Base-by-base conservation (phyloP, 495 filamentous ascomycete species). In the Halenospora varia region DNA sequence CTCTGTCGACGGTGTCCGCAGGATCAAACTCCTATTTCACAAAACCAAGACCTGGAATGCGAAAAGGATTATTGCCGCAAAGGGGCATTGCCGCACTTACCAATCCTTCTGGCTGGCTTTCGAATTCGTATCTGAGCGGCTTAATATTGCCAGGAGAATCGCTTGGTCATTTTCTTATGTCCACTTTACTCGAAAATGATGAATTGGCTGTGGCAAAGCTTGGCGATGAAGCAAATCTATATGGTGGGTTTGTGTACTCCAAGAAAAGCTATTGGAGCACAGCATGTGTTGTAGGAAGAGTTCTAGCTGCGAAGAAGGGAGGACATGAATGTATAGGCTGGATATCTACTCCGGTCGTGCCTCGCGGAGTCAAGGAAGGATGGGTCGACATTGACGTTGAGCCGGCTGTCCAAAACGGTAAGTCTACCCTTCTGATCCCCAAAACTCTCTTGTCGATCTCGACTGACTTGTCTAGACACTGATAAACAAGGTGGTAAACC, bases 241-340 rank as follows among this genome's bases (percentile, higher is more conserved):
- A 86, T 62, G 87, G 87, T n/a, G 90, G 90, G 2, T 90, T 96
- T 62, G 70, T 86, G 8, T 91, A 89, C 64, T 67, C 63, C 9
- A 80, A 76, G 17, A 82, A 81, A 60, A 92, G 83, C 53, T 94
- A 87, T 76, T 96, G 90, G 90, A 92, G 88, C 69, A 91, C 87
- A 26, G 72, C 78, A 44, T 90, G 87, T 63, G 77, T 94, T 42
- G 81, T 92, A 22, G 88, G 88, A 8, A 82, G 88, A 26, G 87
- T 96, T 0, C 63, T 96, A 20, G 85, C 86, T 55, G 82, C 84
- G 29, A 69, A 82, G 10, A 74, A 80, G 23, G 85, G 81, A 9
- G 80, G 85, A 17, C 78, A 76, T n/a, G 87, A 88, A 57, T 90
- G 86, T 60, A 87, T 90, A 82, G 87, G 87, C 1, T 93, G 89